phyloP scores from a whole-genome alignment of 192 early-diverging fungal genomes.

The Mycoemilia scoparia region DNA sequence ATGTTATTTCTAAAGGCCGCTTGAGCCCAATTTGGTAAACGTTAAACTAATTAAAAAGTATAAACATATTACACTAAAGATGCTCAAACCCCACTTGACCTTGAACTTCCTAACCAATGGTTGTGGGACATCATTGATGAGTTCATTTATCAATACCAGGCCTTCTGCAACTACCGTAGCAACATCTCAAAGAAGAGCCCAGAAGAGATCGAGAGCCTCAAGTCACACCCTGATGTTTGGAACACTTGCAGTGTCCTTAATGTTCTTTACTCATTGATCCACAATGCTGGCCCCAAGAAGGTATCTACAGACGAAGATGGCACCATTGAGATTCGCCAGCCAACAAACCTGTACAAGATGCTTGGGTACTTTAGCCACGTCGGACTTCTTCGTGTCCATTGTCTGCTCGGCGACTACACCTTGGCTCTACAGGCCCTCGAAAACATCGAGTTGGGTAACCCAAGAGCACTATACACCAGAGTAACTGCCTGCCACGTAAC shows the following conservation, averaged over 20 bases:
- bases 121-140: conserved; percentile 98
- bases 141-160: conserved; percentile 98
- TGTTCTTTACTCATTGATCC: conserved; percentile 85
- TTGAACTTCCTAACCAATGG: conserved; percentile 97
- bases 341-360: conserved; percentile 94
- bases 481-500: conserved; percentile 96
- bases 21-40: too few relatives aligned
- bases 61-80: too few relatives aligned
- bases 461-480: conserved; percentile 75
- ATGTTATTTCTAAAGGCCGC: too few relatives aligned
- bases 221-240: conserved; percentile 80
- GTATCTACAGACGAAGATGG: conserved; percentile 84
- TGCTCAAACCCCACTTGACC: conserved; percentile 59
- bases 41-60: too few relatives aligned
- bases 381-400: conserved; percentile 84
- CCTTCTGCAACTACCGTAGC: conserved; percentile 88
- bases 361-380: conserved; percentile 92
- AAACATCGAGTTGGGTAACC: conserved; percentile 85
- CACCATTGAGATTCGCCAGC: too few relatives aligned
- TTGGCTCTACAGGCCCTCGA: conserved; percentile 91
- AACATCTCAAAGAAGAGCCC: conserved; percentile 60
- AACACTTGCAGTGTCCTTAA: conserved; percentile 92
- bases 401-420: conserved; percentile 88
- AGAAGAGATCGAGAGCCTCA: conserved; percentile 62
- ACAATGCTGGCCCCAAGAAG: conserved; percentile 75